phyloP scores from a whole-genome alignment of 257 asterid species.

The Forsythia viridissima region DNA sequence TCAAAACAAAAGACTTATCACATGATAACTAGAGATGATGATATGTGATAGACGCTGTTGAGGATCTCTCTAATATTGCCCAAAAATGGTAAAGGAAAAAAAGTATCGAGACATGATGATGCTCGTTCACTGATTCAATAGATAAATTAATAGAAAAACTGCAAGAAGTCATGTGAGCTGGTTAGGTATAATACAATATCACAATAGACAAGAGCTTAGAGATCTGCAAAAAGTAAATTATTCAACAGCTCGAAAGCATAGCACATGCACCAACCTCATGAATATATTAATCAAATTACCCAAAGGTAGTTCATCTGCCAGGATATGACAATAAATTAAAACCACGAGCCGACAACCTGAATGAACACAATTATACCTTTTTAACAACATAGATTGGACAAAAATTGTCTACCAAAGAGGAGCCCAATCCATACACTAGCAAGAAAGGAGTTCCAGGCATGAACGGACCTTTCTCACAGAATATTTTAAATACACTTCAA shows the following conservation, averaged over 20 bases:
- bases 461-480: too few relatives aligned
- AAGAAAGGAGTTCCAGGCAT: background rate
- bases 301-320: background rate
- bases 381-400: too few relatives aligned
- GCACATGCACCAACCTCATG: constrained; percentile 38
- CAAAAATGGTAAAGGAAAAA: background rate
- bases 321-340: background rate
- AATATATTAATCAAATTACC: constrained; percentile 4
- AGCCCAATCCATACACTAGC: background rate
- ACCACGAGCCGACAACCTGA: constrained; percentile 5
- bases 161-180: constrained; percentile 12
- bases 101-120: background rate
- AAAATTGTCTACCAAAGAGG: background rate
- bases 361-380: constrained; percentile 17
- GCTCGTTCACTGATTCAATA: background rate
- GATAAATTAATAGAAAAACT: background rate
- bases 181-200: constrained; percentile 28
- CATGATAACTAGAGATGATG: background rate
- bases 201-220: constrained; percentile 32
- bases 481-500: too few relatives aligned
- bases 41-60: background rate
- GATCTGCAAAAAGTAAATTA: constrained; percentile 33
- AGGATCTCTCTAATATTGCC: background rate
- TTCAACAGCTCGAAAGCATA: constrained; percentile 18
- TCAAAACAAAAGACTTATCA: background rate